phyloP scores from a whole-genome alignment of 1,139 yeast genomes.

The Wickerhamomyces sp. region DNA sequence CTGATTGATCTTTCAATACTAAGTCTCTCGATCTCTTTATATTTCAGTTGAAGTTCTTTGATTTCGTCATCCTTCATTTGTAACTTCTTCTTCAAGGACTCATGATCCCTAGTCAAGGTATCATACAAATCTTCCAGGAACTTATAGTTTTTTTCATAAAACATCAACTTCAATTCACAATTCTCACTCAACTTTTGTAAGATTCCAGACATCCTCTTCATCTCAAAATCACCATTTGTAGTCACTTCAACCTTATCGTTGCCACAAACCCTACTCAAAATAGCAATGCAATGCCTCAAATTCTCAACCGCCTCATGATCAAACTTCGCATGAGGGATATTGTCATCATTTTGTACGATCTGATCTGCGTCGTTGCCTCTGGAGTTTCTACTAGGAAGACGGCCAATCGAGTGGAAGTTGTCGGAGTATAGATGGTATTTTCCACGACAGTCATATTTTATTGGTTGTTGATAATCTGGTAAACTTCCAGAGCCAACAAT shows the following conservation, averaged over 20 bases:
- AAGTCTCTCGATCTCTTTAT: conserved; percentile 1
- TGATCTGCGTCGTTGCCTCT: no score
- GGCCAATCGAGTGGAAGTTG: no score
- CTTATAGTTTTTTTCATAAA: conserved; percentile 18
- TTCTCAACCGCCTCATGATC: conserved; percentile 2
- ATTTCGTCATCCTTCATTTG: background rate
- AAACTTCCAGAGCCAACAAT: no score
- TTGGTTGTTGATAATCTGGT: background rate
- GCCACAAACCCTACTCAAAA: conserved; percentile 1
- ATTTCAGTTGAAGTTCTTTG: background rate
- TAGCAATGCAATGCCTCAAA: conserved; percentile 12
- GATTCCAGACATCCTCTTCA: conserved; percentile 5
- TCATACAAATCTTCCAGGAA: conserved; percentile 18
- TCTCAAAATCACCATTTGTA: background rate
- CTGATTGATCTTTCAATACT: background rate
- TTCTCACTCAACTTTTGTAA: conserved; percentile 12
- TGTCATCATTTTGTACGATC: no score
- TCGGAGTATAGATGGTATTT: no score
- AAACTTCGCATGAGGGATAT: no score
- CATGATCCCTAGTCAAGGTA: conserved; percentile 8
- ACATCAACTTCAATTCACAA: conserved; percentile 14
- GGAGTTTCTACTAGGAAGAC: no score
- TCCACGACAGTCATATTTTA: background rate
- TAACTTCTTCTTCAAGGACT: conserved; percentile 1
- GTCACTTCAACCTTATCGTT: background rate